Evolutionary conservation across 2,329 filamentous ascomycete genomes (phyloP).

Genomic region (Chrysosporium queenslandicum): DNA sequence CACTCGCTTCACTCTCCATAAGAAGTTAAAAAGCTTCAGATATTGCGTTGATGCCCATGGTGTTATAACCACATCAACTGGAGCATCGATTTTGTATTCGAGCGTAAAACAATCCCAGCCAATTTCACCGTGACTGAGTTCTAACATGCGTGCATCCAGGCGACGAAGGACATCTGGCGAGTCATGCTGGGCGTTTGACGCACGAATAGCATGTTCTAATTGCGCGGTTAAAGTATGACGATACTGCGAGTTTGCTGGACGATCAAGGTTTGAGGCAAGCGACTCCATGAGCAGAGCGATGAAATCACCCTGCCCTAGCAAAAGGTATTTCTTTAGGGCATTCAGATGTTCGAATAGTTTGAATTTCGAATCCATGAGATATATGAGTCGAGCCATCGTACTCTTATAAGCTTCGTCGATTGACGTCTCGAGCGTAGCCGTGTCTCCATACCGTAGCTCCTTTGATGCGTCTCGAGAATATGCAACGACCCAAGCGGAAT

Average conservation of each 20-base stretch:
- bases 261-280: constrained; percentile 79
- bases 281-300: constrained; percentile 97
- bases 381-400: constrained; percentile 88
- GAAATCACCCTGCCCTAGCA: constrained; percentile 93
- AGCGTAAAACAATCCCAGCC: constrained; percentile 99
- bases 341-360: constrained; percentile 85
- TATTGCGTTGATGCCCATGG: constrained; percentile 94
- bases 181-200: constrained; percentile 94
- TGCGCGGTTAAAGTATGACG: constrained; percentile 96
- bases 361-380: constrained; percentile 92
- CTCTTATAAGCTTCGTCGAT: constrained; percentile 97
- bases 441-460: constrained; percentile 85
- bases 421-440: constrained; percentile 77
- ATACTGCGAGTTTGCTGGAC: constrained; percentile 93
- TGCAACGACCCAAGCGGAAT: constrained; percentile 87
- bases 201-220: constrained; percentile 90
- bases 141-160: constrained; percentile 94
- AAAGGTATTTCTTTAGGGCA: constrained; percentile 86
- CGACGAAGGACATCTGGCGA: constrained; percentile 80
- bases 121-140: constrained; percentile 90
- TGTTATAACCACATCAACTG: constrained; percentile 92
- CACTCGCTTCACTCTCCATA: constrained; percentile 96
- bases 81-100: constrained; percentile 95
- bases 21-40: constrained; percentile 96
- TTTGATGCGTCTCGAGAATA: constrained; percentile 91